phyloP scores from a whole-genome alignment of 108 stramenopile species.

The Seminavis robusta region DNA sequence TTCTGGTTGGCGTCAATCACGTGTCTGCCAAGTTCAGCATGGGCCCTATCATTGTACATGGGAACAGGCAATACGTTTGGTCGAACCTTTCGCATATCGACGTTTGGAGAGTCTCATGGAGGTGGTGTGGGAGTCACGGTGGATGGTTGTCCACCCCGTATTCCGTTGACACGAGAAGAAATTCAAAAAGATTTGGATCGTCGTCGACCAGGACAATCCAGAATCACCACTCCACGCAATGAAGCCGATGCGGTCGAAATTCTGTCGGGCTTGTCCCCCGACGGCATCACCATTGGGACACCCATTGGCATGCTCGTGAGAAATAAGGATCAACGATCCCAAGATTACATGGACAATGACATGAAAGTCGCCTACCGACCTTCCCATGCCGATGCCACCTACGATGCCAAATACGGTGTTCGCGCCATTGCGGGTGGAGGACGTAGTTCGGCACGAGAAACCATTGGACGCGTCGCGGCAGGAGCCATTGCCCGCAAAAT shows the following conservation, averaged over 20 bases:
- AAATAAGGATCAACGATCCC: conserved; percentile 88
- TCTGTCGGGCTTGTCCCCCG: conserved; percentile 83
- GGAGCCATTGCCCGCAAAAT: conserved; percentile 97
- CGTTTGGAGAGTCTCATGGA: conserved; percentile 99
- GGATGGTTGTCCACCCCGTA: conserved; percentile 95
- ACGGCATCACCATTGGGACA: conserved; percentile 91
- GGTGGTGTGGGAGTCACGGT: conserved; percentile 95
- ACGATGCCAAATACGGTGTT: conserved; percentile 98
- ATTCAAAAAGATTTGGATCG: conserved; percentile 94
- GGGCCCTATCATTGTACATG: conserved; percentile 68
- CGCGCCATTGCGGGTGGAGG: conserved; percentile 97
- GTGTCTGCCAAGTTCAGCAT: neutral
- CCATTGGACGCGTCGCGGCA: conserved; percentile 98
- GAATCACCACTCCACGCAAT: conserved; percentile 97
- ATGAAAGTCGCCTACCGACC: conserved; percentile 96
- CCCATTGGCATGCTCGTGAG: conserved; percentile 97
- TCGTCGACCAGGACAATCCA: conserved; percentile 87
- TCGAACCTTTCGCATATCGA: conserved; percentile 94
- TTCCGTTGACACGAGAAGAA: conserved; percentile 84
- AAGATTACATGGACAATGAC: conserved; percentile 96
- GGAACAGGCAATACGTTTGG: conserved; percentile 95
- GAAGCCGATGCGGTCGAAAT: conserved; percentile 96
- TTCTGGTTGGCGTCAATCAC: neutral
- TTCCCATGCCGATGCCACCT: conserved; percentile 97
- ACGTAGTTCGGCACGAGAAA: conserved; percentile 93